Percentiles rank a stretch among this genome's conserved stretches.
These are phyloP conservation scores for Hsuehochloa calcarea DNA, from an alignment of 176 grass and related monocot genomes.

Conservation along the genomic window DNA sequence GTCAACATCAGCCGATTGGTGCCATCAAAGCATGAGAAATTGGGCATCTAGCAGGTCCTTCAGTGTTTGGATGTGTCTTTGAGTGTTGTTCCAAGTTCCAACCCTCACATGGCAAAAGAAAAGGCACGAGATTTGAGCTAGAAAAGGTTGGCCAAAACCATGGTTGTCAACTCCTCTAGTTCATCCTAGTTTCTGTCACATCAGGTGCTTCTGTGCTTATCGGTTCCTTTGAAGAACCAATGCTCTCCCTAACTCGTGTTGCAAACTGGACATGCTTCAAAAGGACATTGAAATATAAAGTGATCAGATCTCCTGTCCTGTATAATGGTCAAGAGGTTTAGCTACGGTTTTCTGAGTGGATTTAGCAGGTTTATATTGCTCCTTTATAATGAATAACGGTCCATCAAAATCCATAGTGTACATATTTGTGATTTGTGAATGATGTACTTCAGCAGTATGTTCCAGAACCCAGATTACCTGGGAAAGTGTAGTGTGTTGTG, in stretches of 20 bases:
- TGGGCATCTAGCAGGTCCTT: background rate
- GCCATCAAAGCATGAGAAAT: background rate
- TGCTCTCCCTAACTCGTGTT: background rate
- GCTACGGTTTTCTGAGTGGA: background rate
- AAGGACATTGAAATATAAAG: conserved; percentile 11
- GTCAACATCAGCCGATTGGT: background rate
- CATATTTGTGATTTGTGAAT: background rate
- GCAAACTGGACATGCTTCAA: background rate
- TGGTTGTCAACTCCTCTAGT: conserved; percentile 8
- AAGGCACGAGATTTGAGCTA: background rate
- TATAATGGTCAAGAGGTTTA: background rate
- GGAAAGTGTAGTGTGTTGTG: background rate
- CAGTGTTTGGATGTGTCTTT: background rate
- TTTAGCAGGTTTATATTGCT: background rate
- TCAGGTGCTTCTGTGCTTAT: background rate
- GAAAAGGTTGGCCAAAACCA: background rate
- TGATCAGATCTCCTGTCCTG: background rate
- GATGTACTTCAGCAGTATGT: background rate
- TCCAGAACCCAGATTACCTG: background rate
- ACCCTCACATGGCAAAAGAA: background rate
- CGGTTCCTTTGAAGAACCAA: background rate
- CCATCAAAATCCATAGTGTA: conserved; percentile 5
- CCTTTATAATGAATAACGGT: background rate
- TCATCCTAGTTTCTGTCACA: background rate
- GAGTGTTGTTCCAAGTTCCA: background rate